Conservation (phyloP, 331 rosid species). For the Erythrophleum ivorense region DNA sequence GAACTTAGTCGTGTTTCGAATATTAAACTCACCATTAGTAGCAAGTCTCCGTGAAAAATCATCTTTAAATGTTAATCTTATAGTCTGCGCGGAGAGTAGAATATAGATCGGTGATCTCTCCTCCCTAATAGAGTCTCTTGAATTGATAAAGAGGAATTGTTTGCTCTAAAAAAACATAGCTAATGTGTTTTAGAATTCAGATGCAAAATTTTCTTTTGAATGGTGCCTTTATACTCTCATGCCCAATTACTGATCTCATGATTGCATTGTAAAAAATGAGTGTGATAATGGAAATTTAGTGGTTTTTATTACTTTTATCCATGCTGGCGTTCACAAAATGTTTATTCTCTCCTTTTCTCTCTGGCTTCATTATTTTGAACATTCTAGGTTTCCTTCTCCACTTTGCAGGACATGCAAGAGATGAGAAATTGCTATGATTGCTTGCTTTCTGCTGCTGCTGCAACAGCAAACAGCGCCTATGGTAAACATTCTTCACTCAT, state of each 20-base stretch:
- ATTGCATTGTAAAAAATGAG: slow-evolving; percentile 17
- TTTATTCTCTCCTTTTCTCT: neutral
- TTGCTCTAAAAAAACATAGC: neutral
- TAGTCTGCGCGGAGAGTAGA: neutral
- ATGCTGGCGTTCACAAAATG: neutral
- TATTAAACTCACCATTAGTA: neutral
- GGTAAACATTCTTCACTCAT: slow-evolving; percentile 49
- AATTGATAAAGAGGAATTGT: neutral
- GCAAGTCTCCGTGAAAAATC: neutral
- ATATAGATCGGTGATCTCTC: neutral
- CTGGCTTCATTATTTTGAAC: slow-evolving; percentile 5
- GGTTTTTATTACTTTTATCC: neutral
- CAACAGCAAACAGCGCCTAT: slow-evolving; percentile 82
- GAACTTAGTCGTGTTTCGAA: neutral
- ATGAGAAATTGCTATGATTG: slow-evolving; percentile 88
- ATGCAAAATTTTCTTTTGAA: slow-evolving; percentile 14
- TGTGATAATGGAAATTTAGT: neutral
- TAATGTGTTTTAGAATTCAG: slow-evolving; percentile 6
- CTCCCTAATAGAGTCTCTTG: neutral
- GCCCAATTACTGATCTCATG: neutral
- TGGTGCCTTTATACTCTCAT: neutral
- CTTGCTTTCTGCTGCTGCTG: slow-evolving; percentile 89
- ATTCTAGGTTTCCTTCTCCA: slow-evolving; percentile 3
- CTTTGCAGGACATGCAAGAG: slow-evolving; percentile 77
- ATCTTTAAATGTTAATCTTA: neutral